phyloP scores from a whole-genome alignment of 495 filamentous ascomycete genomes.

The Penicillium psychrofluorescens region DNA sequence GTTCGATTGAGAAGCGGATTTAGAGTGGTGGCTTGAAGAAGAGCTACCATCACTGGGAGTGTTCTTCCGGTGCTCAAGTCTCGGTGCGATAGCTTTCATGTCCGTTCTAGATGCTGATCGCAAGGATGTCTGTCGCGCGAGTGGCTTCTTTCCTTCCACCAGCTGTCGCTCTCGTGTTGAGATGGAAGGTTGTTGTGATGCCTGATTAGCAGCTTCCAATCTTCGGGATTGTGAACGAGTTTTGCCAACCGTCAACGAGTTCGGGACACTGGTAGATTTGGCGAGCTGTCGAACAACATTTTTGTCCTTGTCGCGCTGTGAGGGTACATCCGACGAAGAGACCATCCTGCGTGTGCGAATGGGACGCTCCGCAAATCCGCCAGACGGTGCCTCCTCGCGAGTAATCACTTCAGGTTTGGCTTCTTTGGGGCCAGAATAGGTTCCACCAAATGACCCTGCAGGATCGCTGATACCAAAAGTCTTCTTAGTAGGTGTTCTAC shows the following conservation, averaged over 20 bases:
- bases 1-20: constrained; percentile 10
- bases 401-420: constrained; percentile 3
- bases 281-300: constrained; percentile 17
- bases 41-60: constrained; percentile 7
- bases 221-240: constrained; percentile 40
- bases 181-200: constrained; percentile 2
- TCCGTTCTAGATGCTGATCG: constrained; percentile 14
- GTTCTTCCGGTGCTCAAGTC: constrained; percentile 5
- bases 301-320: constrained; percentile 23
- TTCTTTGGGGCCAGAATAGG: constrained; percentile 14
- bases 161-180: constrained; percentile 16
- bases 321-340: constrained; percentile 29
- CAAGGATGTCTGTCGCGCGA: constrained; percentile 10
- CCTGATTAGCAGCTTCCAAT: constrained; percentile 28
- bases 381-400: constrained; percentile 6
- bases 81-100: constrained; percentile 3
- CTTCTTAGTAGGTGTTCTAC: constrained; percentile 22
- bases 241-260: constrained; percentile 35
- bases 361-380: constrained; percentile 37
- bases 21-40: constrained; percentile 2
- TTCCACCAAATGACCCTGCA: constrained; percentile 5
- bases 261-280: constrained; percentile 25
- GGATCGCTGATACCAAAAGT: constrained; percentile 24
- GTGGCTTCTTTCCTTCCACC: constrained; percentile 10
- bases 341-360: constrained; percentile 32